Percentiles rank a stretch among this genome's conserved stretches.
These are phyloP conservation scores for Elongisporangium prolatum DNA, from an alignment of 352 stramenopile genomes.

Conservation along the genomic window DNA sequence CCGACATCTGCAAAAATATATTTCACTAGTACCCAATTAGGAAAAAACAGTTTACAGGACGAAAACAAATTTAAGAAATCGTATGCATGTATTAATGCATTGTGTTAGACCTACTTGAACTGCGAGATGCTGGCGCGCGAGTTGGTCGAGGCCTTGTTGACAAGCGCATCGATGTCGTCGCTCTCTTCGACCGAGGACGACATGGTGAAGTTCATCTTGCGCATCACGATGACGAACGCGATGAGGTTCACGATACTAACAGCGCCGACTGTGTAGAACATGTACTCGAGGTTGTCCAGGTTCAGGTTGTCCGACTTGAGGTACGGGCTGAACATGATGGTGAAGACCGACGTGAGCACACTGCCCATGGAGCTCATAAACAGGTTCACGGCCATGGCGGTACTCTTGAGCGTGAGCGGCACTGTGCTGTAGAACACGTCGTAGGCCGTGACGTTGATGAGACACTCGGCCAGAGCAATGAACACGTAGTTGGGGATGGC, in stretches of 20 bases:
- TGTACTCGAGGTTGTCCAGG: constrained; percentile 61
- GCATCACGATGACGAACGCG: constrained; percentile 41
- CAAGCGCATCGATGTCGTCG: neutral
- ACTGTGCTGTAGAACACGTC: constrained; percentile 51
- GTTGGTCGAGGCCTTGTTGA: neutral
- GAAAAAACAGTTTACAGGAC: neutral
- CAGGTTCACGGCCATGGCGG: constrained; percentile 50
- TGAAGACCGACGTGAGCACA: constrained; percentile 56
- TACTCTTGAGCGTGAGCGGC: constrained; percentile 44
- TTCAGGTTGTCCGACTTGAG: constrained; percentile 49
- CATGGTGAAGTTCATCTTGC: constrained; percentile 60
- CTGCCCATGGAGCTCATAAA: constrained; percentile 55
- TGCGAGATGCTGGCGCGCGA: neutral
- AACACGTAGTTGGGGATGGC: constrained; percentile 44
- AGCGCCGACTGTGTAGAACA: constrained; percentile 52
- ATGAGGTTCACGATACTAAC: constrained; percentile 52
- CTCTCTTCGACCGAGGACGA: constrained; percentile 7
- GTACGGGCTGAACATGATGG: constrained; percentile 59
- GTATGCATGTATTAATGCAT: neutral
- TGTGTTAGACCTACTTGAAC: neutral
- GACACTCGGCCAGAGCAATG: constrained; percentile 38
- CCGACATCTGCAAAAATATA: no score
- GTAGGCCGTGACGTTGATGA: constrained; percentile 53
- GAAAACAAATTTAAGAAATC: neutral
- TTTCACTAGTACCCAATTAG: no score